Conservation (phyloP, 108 stramenopile genomes). For the Chaetoceros muelleri region DNA sequence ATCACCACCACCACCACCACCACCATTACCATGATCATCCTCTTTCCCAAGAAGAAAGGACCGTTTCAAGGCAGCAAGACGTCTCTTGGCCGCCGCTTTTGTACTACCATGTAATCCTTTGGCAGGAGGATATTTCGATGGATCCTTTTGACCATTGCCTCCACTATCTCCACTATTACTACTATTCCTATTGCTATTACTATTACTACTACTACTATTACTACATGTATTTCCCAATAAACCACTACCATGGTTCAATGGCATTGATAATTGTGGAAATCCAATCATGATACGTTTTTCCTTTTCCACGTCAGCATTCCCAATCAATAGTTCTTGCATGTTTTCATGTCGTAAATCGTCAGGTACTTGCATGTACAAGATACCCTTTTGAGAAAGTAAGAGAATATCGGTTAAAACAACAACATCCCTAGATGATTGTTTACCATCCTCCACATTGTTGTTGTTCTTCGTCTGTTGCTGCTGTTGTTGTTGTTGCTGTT, state of each 20-base stretch:
- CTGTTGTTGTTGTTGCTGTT: too few relatives aligned
- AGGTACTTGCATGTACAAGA: conserved; percentile 17
- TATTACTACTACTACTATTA: background rate
- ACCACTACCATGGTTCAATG: background rate
- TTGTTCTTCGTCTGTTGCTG: too few relatives aligned
- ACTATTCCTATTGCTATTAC: background rate
- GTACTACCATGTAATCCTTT: conserved; percentile 64
- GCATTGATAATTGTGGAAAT: background rate
- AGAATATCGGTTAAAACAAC: conserved; percentile 11
- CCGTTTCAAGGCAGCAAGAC: conserved; percentile 47
- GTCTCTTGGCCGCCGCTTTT: conserved; percentile 60
- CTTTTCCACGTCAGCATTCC: background rate
- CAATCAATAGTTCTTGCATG: background rate
- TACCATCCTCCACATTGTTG: too few relatives aligned
- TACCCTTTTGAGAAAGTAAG: conserved; percentile 27
- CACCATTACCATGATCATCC: background rate
- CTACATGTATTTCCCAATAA: background rate
- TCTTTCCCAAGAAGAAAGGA: conserved; percentile 7
- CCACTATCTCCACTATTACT: conserved; percentile 13
- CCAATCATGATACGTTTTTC: background rate
- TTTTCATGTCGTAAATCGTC: conserved; percentile 9
- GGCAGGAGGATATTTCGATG: conserved; percentile 14
- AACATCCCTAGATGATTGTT: background rate
- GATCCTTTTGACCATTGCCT: background rate
- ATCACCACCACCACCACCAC: background rate